A percentile compares a stretch with the other conserved stretches of the same genome.
phyloP scores from a whole-genome alignment of 2,329 filamentous ascomycete species.

The Penicillium sp. region DNA sequence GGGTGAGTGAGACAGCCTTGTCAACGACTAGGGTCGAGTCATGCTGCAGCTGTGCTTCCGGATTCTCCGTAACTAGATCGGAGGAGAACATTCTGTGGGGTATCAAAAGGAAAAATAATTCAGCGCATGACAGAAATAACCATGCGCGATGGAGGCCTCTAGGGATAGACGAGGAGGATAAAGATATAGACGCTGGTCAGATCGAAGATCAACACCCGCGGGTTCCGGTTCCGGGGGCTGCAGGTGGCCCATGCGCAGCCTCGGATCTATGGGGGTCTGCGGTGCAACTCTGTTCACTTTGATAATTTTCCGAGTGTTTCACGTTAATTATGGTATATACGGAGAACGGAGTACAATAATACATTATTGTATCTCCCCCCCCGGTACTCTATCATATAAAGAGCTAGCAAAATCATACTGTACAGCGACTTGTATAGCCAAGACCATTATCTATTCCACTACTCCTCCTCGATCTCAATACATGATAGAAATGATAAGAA shows the following conservation, averaged over 20 bases:
- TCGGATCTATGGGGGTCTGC: conserved; percentile 16
- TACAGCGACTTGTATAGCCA: conserved; percentile 14
- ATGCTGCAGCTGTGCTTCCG: conserved; percentile 43
- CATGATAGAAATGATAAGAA: conserved; percentile 29
- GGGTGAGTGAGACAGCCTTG: conserved; percentile 64
- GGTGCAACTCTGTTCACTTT: conserved; percentile 9
- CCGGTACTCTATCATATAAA: background rate
- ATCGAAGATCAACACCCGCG: conserved; percentile 23
- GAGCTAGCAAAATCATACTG: background rate
- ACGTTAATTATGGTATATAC: background rate
- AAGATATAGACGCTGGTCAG: conserved; percentile 20
- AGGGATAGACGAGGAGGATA: conserved; percentile 10
- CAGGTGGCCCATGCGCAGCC: conserved; percentile 24
- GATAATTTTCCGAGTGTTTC: background rate
- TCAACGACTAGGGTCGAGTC: conserved; percentile 61
- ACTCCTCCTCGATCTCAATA: conserved; percentile 36
- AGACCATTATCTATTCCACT: conserved; percentile 35
- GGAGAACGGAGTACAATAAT: background rate
- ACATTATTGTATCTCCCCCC: background rate
- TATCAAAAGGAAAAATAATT: conserved; percentile 18
- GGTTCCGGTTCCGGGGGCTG: conserved; percentile 28
- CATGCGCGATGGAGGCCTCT: background rate
- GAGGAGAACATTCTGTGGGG: conserved; percentile 31
- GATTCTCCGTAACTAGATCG: conserved; percentile 37
- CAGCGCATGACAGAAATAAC: conserved; percentile 20